Percentiles rank a stretch among this genome's conserved stretches.
Evolutionary conservation across 371 early-diverging fungal species (phyloP).

Genomic region (Circinella umbellata): DNA sequence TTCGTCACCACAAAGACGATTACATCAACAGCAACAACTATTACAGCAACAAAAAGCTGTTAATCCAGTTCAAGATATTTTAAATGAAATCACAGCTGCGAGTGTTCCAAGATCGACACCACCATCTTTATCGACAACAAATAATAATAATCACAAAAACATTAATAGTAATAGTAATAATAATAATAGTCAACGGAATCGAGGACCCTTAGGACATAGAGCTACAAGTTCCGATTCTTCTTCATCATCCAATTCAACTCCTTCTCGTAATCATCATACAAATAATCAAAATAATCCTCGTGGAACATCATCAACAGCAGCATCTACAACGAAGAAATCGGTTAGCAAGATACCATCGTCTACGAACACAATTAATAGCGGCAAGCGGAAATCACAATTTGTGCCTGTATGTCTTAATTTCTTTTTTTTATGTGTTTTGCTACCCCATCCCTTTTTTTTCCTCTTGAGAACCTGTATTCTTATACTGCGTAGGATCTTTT

Average conservation of each 20-base stretch:
- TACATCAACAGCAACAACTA: constrained; percentile 4
- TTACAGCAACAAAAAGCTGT: not conserved
- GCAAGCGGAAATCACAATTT: not conserved
- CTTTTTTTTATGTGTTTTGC: not conserved
- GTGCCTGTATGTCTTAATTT: constrained; percentile 2
- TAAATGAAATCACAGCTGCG: constrained; percentile 16
- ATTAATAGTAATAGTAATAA: not conserved
- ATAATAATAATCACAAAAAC: not conserved
- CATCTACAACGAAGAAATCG: not conserved
- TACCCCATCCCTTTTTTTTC: not conserved
- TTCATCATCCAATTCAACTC: constrained; percentile 7
- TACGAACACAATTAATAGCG: not conserved
- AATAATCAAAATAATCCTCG: not conserved
- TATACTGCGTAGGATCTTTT: constrained; percentile 11
- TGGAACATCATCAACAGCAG: not conserved
- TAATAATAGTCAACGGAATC: not conserved
- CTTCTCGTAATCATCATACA: not conserved
- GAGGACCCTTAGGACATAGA: not conserved
- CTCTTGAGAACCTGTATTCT: not conserved
- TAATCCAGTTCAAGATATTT: constrained; percentile 13
- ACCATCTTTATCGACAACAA: not conserved
- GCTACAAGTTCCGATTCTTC: constrained; percentile 3
- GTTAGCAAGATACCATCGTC: not conserved
- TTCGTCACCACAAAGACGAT: constrained; percentile 2
- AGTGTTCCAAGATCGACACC: constrained; percentile 5